Base-by-base conservation (phyloP, 2,329 filamentous ascomycete species). In the Fusarium zealandicum region DNA sequence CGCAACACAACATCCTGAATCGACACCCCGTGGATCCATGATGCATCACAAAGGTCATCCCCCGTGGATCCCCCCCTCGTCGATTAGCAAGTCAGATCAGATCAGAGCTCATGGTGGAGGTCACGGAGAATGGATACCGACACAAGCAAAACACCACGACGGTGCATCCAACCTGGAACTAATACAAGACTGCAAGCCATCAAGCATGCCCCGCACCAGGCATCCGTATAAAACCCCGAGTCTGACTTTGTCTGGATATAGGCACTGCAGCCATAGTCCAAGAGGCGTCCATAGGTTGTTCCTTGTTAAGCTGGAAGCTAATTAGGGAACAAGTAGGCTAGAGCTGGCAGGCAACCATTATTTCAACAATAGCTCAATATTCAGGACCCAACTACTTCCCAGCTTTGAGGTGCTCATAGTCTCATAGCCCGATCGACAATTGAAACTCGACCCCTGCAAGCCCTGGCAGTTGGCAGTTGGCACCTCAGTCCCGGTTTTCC, bases 401-500 rank as follows among this genome's bases (percentile, higher is more conserved):
- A 46, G 33, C 33, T 22, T 28, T 33, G 17, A n/a, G n/a, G n/a
- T 14, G 5, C 28, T 31, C 18, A 7, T 20, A 18, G 33, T 45
- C 27, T 13, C 18, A 20, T 16, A 27, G 12, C 6, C 13, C 16
- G 33, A 38, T 18, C 13, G 18, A 20, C 36, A 25, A 38, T 20
- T 20, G 6, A 11, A 20, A 18, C 33, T 8, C 22, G 5, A 25
- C 33, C 33, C 14, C 31, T 17, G 33, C 27, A 18, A 13, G 32
- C 31, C 16, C 17, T 37, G 20, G 31, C 43, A 20, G 12, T 30
- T 30, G 22, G 35, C 43, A 27, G n/a, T n/a, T n/a, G n/a, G n/a
- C n/a, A n/a, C n/a, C n/a, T n/a, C n/a, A n/a, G 38, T 53, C 28
- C 57, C 57, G 47, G 57, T 41, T 61, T 60, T 57, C 57, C 57